Base-by-base conservation (phyloP, 495 filamentous ascomycete species). In the Hyaloscypha variabilis region DNA sequence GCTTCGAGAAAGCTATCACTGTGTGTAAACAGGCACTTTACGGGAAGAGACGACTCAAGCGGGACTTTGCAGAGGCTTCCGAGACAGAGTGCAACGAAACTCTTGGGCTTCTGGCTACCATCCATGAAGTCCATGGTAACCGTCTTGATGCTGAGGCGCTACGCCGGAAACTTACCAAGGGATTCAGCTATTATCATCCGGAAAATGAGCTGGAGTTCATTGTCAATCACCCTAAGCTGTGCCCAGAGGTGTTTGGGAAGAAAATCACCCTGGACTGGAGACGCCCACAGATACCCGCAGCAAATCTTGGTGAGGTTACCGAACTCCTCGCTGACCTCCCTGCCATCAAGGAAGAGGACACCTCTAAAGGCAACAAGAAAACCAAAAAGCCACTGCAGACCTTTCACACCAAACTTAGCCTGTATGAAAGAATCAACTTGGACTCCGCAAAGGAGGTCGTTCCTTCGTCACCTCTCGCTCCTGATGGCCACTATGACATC, bases 1-100 rank as follows among this genome's bases (percentile, higher is more conserved):
- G 23, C 51, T 54, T 54, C 51, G 51, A 25, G 23, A 54, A 54
- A 10, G 51, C 51, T 24, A 54, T 54, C 19, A 4, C 51, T 23
- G 23, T 54, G 23, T 54, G 51, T 4, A 54, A 54, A 23, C 51
- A 54, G 26, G 51, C 51, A 54, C 51, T 54, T 24, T 23, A 54
- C 6, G 51, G 51, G 17, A 54, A 54, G 11, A 54, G 51, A 54
- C 24, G 51, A 54, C 51, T 54, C 51, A 54, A 54, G 13, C 39
- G 6, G 39, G 39, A 46, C 39, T 46, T 46, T 17, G 39, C 11
- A 17, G 39, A 46, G 11, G 19, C 39, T 4, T 46, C 39, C 19
- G 39, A 46, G 13, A 19, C 6, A 17, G 39, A 46, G 6, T 46
- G 39, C 19, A 46, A 46, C 17, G 11, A 46, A 17, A 46, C 39